These are phyloP conservation scores for Mediolabrus comicus DNA, from an alignment of 108 stramenopile species.

Conservation along the genomic window DNA sequence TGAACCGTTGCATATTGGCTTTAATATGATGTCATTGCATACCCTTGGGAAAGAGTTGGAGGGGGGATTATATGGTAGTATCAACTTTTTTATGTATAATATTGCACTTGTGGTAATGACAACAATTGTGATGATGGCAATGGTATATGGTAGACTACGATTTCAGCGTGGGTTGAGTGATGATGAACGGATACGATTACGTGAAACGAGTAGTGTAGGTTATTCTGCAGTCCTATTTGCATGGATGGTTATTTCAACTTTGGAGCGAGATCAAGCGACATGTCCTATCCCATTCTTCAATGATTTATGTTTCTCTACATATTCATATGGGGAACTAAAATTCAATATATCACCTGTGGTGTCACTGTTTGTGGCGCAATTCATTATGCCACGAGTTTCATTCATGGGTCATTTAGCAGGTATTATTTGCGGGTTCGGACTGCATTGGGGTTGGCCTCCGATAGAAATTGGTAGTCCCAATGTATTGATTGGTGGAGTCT, in stretches of 20 bases:
- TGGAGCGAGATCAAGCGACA: slow-evolving; percentile 46
- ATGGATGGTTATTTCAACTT: slow-evolving; percentile 71
- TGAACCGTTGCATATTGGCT: slow-evolving; percentile 75
- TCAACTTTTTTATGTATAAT: slow-evolving; percentile 66
- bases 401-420: slow-evolving; percentile 85
- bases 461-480: slow-evolving; percentile 59
- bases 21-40: slow-evolving; percentile 78
- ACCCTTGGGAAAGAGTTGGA: slow-evolving; percentile 64
- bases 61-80: slow-evolving; percentile 41
- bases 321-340: slow-evolving; percentile 37
- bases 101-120: slow-evolving; percentile 58
- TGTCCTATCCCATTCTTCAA: slow-evolving; percentile 79
- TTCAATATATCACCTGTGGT: slow-evolving; percentile 72
- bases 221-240: slow-evolving; percentile 84
- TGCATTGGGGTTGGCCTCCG: slow-evolving; percentile 75
- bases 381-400: slow-evolving; percentile 73
- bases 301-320: slow-evolving; percentile 66
- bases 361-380: slow-evolving; percentile 60
- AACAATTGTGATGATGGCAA: slow-evolving; percentile 56
- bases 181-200: slow-evolving; percentile 5
- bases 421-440: slow-evolving; percentile 64
- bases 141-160: slow-evolving; percentile 36
- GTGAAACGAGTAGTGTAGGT: slow-evolving; percentile 66
- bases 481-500: slow-evolving; percentile 60
- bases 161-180: neutral